Evolutionary conservation across 345 rosid species (phyloP), one percentile per base, ranked within the genome.

Genomic region (Nasturtium officinale): DNA sequence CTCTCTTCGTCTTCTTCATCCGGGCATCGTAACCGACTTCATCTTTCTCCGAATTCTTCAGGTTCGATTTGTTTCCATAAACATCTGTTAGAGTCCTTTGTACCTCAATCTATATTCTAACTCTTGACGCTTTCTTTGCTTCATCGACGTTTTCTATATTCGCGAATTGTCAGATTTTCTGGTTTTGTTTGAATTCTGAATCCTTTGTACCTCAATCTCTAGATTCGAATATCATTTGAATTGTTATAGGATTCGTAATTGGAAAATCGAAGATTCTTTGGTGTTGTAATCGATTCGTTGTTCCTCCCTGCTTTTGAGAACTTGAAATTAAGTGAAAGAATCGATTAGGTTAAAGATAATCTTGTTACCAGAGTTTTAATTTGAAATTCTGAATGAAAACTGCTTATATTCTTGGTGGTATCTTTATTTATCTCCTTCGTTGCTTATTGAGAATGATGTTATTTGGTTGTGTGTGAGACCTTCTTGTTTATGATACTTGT

Each of bases 31-130:
- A 37, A 37, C 3, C 42, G 25, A 12, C 45, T 18, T 48, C 53
- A 18, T 20, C 54, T 48, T 20, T 48, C 56, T 51, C 56, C n/a
- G 55, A 21, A 23, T 21, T 50, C 26, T 50, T 51, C 56, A 51
- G 56, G 56, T 51, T 11, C 16, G 15, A n/a, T 6, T 3, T 42
- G 47, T 42, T 16, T 15, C 17, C 2, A 1, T 42, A 9, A 45
- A 45, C 48, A 45, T 43, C 48, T 45, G n/a, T 43, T 43, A 43
- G 47, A n/a, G n/a, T n/a, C n/a, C n/a, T n/a, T n/a, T n/a, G n/a
- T n/a, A n/a, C n/a, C n/a, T n/a, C n/a, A n/a, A n/a, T n/a, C n/a
- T n/a, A n/a, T n/a, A n/a, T n/a, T 38, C 45, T 12, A 38, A 38
- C n/a, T 37, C 42, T 10, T 37, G 4, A 38, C 6, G 5, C 43